Conservation (phyloP, 768 basidiomycete species). For the Hemileccinum rubropunctum region DNA sequence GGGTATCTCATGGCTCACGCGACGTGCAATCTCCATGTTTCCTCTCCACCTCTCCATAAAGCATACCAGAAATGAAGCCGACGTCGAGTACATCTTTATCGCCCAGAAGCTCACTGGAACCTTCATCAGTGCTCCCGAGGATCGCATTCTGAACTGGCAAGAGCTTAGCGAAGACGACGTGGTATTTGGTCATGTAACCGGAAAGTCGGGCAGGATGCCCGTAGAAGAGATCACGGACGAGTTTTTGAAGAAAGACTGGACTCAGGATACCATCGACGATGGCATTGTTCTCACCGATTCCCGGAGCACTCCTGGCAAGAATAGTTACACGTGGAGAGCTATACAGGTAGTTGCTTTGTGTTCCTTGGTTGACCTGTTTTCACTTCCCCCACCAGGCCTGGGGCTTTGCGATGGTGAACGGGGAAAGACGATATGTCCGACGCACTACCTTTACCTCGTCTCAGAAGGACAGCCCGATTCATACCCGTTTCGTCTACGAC, state of each 20-base stretch:
- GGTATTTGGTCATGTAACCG: constrained; percentile 59
- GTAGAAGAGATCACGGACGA: constrained; percentile 45
- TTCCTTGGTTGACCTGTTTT: neutral
- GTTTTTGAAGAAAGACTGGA: constrained; percentile 42
- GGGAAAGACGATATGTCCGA: constrained; percentile 57
- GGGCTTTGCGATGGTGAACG: constrained; percentile 62
- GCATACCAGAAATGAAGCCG: constrained; percentile 60
- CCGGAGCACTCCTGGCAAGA: constrained; percentile 64
- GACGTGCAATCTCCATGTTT: constrained; percentile 56
- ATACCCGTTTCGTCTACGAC: constrained; percentile 60
- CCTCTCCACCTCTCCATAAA: constrained; percentile 60
- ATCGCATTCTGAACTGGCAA: constrained; percentile 54
- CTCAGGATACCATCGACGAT: constrained; percentile 37
- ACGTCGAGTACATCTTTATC: constrained; percentile 64
- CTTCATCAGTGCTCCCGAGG: constrained; percentile 54
- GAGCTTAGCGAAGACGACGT: constrained; percentile 53
- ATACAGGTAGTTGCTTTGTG: constrained; percentile 47
- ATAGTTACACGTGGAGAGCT: constrained; percentile 55
- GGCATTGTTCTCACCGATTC: constrained; percentile 37
- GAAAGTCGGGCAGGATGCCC: constrained; percentile 50
- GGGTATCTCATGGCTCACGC: constrained; percentile 70
- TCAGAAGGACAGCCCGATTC: constrained; percentile 44
- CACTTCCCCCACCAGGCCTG: constrained; percentile 38
- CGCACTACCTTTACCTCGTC: constrained; percentile 65
- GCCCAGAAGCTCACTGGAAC: constrained; percentile 65